phyloP scores from a whole-genome alignment of 306 rosid species.

The Spatholobus suberectus region DNA sequence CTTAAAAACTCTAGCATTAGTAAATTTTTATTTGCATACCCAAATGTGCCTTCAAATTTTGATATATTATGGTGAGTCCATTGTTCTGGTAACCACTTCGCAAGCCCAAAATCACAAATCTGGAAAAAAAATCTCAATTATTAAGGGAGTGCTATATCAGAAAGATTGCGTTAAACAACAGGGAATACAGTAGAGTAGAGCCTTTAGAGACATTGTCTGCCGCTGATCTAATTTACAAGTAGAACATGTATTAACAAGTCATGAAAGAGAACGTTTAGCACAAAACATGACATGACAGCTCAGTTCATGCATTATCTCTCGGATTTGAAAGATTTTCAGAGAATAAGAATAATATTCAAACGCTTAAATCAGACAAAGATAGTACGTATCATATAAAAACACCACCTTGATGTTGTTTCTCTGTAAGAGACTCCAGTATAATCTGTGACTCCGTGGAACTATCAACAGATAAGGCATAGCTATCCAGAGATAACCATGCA shows the following conservation, averaged over 20 bases:
- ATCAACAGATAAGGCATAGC: no score
- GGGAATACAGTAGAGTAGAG: neutral
- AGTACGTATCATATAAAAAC: no score
- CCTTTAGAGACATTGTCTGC: neutral
- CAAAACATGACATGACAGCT: neutral
- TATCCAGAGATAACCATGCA: no score
- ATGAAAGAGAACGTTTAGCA: neutral
- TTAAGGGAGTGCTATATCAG: slow-evolving; percentile 13
- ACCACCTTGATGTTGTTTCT: no score
- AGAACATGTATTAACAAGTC: slow-evolving; percentile 12
- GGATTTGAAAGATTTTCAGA: neutral
- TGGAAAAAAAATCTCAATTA: slow-evolving; percentile 42
- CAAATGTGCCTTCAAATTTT: slow-evolving; percentile 92
- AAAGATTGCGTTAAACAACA: slow-evolving; percentile 3
- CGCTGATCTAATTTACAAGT: neutral
- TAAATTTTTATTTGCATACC: slow-evolving; percentile 54
- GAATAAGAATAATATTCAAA: neutral
- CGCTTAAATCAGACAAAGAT: neutral
- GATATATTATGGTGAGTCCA: slow-evolving; percentile 82
- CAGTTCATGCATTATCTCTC: neutral
- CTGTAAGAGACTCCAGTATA: no score
- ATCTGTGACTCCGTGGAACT: no score
- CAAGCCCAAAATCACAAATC: slow-evolving; percentile 98
- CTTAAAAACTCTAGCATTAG: neutral
- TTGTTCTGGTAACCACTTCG: slow-evolving; percentile 92